Evolutionary conservation across 148 eudicot genomes (phyloP), one percentile per base, ranked within the genome.

Genomic region (Suaeda aralocaspica): DNA sequence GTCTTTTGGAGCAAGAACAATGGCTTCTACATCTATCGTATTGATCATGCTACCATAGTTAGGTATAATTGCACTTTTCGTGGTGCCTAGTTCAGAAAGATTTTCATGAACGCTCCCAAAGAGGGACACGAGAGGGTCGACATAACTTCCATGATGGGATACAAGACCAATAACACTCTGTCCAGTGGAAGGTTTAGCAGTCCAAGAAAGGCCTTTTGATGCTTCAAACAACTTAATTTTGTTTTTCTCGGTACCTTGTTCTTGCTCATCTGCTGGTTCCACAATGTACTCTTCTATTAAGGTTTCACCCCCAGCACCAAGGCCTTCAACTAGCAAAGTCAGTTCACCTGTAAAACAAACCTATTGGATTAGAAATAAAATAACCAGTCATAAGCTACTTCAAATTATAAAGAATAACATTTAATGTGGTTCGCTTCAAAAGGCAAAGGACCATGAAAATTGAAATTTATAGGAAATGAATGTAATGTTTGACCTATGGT

Each of bases 241-340:
- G 21, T 82, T 90, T 68, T 83, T 78, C 16, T 79, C 80, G 2
- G 64, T 50, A 50, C 69, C 52, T 39, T 31, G 59, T 9, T 83
- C 91, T 30, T 81, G 77, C 63, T 80, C 86, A n/a, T 84, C 84
- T 26, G 70, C 83, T 44, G 92, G 82, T 46, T 84, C 96, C 19
- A 88, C 82, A 10, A 85, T 78, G 72, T 83, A 90, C 81, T 92
- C 98, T 79, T 90, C 96, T 71, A 92, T 74, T 21, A 86, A 79
- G 65, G 93, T 81, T 59, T 92, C 93, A 60, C 85, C 87, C 18
- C 98, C 98, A 55, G 85, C 81, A 59, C 84, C 88, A 39, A 92
- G 85, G 67, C 98, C 96, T 86, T 90, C 96, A 61, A 90, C 87
- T n/a, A 90, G 86, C 78, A 90, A 84, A 50, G 87, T 89, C 85